These are phyloP conservation scores for Phytophthora crassamura DNA, from an alignment of 352 stramenopile genomes.

Conservation along the genomic window DNA sequence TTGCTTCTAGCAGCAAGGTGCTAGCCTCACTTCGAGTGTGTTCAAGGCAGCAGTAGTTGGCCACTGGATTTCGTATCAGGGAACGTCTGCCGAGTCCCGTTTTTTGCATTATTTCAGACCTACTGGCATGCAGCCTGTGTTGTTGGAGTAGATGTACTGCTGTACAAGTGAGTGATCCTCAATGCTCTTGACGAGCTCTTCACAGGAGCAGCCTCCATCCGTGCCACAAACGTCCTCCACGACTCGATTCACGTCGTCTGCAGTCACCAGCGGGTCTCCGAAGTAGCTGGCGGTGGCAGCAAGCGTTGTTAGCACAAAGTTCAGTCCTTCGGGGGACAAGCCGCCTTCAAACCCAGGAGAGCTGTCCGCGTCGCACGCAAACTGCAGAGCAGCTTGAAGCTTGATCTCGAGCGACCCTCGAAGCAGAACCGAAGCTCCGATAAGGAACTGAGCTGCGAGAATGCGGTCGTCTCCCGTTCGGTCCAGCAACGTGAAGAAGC, in stretches of 20 bases:
- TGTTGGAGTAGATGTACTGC: constrained; percentile 42
- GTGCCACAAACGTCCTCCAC: constrained; percentile 16
- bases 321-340: constrained; percentile 35
- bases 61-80: too few relatives aligned
- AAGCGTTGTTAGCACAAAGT: constrained; percentile 58
- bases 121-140: neutral
- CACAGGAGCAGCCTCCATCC: constrained; percentile 4
- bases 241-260: constrained; percentile 37
- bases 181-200: constrained; percentile 41
- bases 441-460: constrained; percentile 49
- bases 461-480: constrained; percentile 62
- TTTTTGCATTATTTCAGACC: too few relatives aligned
- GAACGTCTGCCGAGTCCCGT: too few relatives aligned
- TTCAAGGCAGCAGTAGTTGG: too few relatives aligned
- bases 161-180: constrained; percentile 49
- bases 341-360: neutral
- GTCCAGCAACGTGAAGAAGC: constrained; percentile 69
- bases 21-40: too few relatives aligned
- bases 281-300: constrained; percentile 58
- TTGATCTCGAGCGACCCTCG: constrained; percentile 49
- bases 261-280: constrained; percentile 53
- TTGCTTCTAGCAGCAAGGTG: too few relatives aligned
- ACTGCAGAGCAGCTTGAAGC: constrained; percentile 49
- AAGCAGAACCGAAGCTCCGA: constrained; percentile 51
- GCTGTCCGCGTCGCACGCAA: constrained; percentile 8